Evolutionary conservation across 2,329 filamentous ascomycete genomes (phyloP), one percentile per base, ranked within the genome.

Genomic region (Verticillium nonalfalfae): DNA sequence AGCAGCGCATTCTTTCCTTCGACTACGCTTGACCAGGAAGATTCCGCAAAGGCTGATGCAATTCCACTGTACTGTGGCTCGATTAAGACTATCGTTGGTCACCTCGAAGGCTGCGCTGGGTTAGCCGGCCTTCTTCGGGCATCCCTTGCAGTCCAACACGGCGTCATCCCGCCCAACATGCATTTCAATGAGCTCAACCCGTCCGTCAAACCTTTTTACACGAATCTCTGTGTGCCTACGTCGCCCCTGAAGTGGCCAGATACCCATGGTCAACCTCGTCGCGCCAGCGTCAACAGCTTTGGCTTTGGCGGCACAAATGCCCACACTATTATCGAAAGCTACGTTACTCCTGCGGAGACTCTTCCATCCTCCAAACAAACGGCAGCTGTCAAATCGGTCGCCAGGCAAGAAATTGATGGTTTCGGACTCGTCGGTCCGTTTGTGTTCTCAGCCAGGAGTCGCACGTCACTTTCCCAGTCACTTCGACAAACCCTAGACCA

Each of bases 151-250:
- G 10, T 72, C 0, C 64, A 70, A 33, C 52, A 66, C 9, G 61
- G 61, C 3, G 52, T 31, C 0, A 62, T 72, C 7, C 66, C 73
- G 0, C 72, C 73, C 1, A 76, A 75, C 21, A 57, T 72, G 7
- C 65, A 63, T 3, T 71, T 76, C 58, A 63, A 71, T 1, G 58
- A 56, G 3, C 59, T 73, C 1, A 75, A 71, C 59, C 71, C 71
- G 0, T 40, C 54, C 0, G 57, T 76, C 7, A 59, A 63, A 4
- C 70, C 71, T 0, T 71, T 67, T 26, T 70, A 67, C 36, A 21
- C 18, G 1, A 59, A 66, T 1, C 57, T 71, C 4, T n/a, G 61
- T 1, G 60, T 71, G 1, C 55, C 62, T 0, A 68, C 62, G 0
- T 9, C 18, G 10, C 7, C 54, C 0, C 59, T 5, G 1, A 38